Evolutionary conservation across 495 filamentous ascomycete genomes (phyloP), one percentile per base, ranked within the genome.

Genomic region (Aspergillus bridgeri): DNA sequence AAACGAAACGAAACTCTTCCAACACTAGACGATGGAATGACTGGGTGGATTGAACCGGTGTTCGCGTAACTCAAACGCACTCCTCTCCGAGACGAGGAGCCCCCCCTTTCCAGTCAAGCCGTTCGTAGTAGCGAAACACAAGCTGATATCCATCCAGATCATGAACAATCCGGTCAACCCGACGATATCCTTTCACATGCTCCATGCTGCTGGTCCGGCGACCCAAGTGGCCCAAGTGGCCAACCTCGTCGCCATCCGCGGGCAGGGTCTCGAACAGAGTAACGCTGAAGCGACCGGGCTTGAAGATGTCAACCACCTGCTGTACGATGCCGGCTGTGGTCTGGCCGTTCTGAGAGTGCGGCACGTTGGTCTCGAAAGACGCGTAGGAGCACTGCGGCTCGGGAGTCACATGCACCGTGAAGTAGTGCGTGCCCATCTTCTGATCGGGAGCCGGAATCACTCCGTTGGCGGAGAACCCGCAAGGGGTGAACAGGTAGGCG

Each of bases 321-420:
- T 96, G 84, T 60, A 99, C 86, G 59, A 98, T 84, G 27, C 95
- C 92, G 24, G 85, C 86, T 21, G 93, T 96, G 66, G 91, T 86
- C 63, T 92, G 91, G 13, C 93, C 93, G 51, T 83, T 88, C 73
- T 95, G 90, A 21, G 85, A 84, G 54, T 90, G 86, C n/a, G 95
- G 94, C 6, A 99, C 95, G 62, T 99, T 98, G 61, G 95, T 97
- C 80, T 99, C 95, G 67, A 99, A 99, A 5, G 92, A 96, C 17
- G 95, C 95, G 66, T 96, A 99, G n/a, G 91, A 96, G 80, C 93
- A 99, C 66, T 95, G 85, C 29, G 94, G 89, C 79, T 99, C 95
- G 1, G 95, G 95, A 0, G 95, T 99, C 58, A 99, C 95, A 70
- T 99, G 95, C 45, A 99, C 95, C 2, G 93, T 99, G 80, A 96